Evolutionary conservation across 805 yeast genomes (phyloP).

Genomic region (Ogataea allantospora): DNA sequence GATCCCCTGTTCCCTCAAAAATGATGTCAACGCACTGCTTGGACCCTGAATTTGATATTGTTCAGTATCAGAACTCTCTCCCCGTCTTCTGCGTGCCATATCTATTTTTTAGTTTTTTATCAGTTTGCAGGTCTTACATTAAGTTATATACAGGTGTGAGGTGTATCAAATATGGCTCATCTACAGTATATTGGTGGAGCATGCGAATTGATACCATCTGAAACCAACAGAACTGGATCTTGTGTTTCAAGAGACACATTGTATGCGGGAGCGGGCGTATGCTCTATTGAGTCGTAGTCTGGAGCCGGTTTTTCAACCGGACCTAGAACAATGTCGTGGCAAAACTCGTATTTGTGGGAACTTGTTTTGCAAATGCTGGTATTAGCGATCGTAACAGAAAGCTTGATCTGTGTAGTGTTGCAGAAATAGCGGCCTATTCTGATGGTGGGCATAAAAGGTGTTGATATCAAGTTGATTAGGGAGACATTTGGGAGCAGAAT

Average conservation of each 20-base stretch:
- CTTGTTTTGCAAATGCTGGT: conserved; percentile 4
- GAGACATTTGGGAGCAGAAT: conserved; percentile 11
- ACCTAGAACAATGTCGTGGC: conserved; percentile 14
- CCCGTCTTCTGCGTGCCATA: conserved; percentile 29
- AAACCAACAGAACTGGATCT: conserved; percentile 13
- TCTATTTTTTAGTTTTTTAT: neutral
- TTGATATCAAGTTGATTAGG: conserved; percentile 6
- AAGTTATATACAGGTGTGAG: conserved; percentile 5
- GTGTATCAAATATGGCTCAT: conserved; percentile 1
- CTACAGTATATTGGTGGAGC: conserved; percentile 9
- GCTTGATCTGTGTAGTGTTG: conserved; percentile 11
- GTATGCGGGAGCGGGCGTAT: conserved; percentile 20
- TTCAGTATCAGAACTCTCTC: conserved; percentile 9
- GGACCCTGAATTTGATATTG: conserved; percentile 47
- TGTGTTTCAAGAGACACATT: conserved; percentile 12
- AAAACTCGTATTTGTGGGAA: conserved; percentile 8
- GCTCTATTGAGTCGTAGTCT: conserved; percentile 12
- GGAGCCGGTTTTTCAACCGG: conserved; percentile 15
- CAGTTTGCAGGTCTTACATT: neutral
- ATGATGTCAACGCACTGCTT: conserved; percentile 87
- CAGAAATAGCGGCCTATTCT: conserved; percentile 13
- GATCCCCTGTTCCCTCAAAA: conserved; percentile 85
- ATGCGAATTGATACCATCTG: conserved; percentile 1
- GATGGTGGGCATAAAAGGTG: conserved; percentile 20
- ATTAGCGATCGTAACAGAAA: conserved; percentile 10